Conservation (phyloP, 2,329 filamentous ascomycete species). For the Malbranchea cinnamomea region DNA sequence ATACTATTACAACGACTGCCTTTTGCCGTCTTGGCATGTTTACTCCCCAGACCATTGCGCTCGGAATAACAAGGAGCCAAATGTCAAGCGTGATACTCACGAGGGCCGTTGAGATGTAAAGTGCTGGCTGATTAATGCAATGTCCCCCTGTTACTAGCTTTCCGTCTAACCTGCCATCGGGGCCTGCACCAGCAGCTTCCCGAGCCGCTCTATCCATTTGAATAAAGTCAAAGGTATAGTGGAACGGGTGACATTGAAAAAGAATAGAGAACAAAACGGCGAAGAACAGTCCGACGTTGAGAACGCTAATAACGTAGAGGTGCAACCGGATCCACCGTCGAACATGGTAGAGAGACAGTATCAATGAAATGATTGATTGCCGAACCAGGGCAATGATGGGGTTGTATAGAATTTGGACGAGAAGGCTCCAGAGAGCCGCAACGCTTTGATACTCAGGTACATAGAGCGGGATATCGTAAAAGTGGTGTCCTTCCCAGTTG, state of each 20-base stretch:
- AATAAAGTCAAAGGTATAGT: conserved; percentile 18
- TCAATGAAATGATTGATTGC: conserved; percentile 7
- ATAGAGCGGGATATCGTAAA: conserved; percentile 2
- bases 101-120: conserved; percentile 22
- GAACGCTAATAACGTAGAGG: conserved; percentile 5
- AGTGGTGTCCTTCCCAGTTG: conserved; percentile 5
- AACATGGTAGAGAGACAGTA: conserved; percentile 7
- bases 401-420: conserved; percentile 7
- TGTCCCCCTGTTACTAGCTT: conserved; percentile 9
- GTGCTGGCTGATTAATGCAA: conserved; percentile 19
- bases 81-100: conserved; percentile 31
- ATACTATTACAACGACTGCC: conserved; percentile 6
- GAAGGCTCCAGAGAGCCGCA: conserved; percentile 4
- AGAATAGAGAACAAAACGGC: conserved; percentile 25
- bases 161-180: conserved; percentile 3
- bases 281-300: conserved; percentile 23
- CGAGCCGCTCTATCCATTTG: conserved; percentile 1
- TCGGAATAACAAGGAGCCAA: conserved; percentile 15
- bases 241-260: conserved; percentile 28
- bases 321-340: conserved; percentile 3
- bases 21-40: conserved; percentile 9
- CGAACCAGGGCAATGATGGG: conserved; percentile 6
- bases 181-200: conserved; percentile 1
- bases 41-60: conserved; percentile 7
- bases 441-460: not conserved